Percentiles rank a stretch among this genome's conserved stretches.
Evolutionary conservation across 2,329 filamentous ascomycete species (phyloP).

Genomic region (Aspergillus phoenicis): DNA sequence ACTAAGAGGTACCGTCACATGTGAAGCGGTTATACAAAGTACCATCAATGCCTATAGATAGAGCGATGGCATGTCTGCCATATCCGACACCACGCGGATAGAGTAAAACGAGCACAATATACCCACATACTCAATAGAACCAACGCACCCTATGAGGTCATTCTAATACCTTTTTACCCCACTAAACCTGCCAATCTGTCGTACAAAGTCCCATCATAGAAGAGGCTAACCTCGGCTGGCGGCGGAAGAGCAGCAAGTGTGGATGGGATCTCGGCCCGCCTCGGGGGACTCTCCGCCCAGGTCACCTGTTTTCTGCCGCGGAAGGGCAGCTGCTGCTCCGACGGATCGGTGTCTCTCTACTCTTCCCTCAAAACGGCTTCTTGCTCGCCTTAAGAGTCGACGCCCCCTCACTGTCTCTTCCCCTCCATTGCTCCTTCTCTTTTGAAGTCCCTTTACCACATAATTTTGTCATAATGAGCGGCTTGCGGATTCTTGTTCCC

Average conservation of each 20-base stretch:
- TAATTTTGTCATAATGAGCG: slow-evolving; percentile 44
- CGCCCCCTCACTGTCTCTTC: not conserved
- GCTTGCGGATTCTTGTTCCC: slow-evolving; percentile 74
- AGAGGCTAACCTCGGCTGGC: slow-evolving; percentile 38
- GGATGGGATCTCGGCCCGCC: slow-evolving; percentile 37
- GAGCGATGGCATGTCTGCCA: not conserved
- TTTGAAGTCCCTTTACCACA: slow-evolving; percentile 5
- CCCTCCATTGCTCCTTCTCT: slow-evolving; percentile 15
- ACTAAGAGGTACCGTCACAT: not conserved
- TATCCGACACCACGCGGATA: not conserved
- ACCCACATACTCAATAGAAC: not conserved
- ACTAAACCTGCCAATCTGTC: too few relatives aligned
- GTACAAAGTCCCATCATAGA: not conserved
- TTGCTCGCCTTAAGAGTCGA: slow-evolving; percentile 5
- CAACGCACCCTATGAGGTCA: not conserved
- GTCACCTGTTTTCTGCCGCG: slow-evolving; percentile 29
- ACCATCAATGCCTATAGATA: not conserved
- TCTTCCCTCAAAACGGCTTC: not conserved
- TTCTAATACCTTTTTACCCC: not conserved
- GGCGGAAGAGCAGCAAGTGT: slow-evolving; percentile 21
- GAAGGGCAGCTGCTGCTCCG: slow-evolving; percentile 11
- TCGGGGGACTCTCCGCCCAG: slow-evolving; percentile 34
- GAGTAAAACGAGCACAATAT: not conserved
- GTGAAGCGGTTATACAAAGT: not conserved
- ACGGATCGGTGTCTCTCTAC: slow-evolving; percentile 25